Percentiles rank a stretch among this genome's conserved stretches.
Evolutionary conservation across 306 rosid species (phyloP).

Genomic region (Acacia confusa): DNA sequence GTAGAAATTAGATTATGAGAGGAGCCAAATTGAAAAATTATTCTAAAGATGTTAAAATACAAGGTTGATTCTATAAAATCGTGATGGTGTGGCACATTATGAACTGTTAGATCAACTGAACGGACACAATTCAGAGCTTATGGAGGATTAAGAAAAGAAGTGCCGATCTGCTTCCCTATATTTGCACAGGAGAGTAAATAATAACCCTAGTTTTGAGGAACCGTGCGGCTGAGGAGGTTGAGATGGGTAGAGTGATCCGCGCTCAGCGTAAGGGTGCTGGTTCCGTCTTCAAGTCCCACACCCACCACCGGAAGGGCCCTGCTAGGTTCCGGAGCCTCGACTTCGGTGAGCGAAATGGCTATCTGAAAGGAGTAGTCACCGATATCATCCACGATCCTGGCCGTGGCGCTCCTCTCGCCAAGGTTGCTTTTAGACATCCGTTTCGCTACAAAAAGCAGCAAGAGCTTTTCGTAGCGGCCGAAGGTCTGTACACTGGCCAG

Average conservation of each 20-base stretch:
- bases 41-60: no score
- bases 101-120: no score
- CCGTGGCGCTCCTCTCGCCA: slow-evolving; percentile 45
- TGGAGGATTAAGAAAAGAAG: no score
- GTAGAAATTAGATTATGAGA: no score
- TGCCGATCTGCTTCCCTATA: no score
- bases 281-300: slow-evolving; percentile 51
- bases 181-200: no score
- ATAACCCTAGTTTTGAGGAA: background rate
- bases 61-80: no score
- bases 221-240: background rate
- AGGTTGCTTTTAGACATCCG: slow-evolving; percentile 46
- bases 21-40: no score
- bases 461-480: slow-evolving; percentile 49
- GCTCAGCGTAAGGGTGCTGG: slow-evolving; percentile 61
- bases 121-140: no score
- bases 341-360: slow-evolving; percentile 48
- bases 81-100: no score
- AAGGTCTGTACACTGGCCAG: slow-evolving; percentile 46
- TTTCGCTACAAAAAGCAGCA: slow-evolving; percentile 49
- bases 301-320: slow-evolving; percentile 45
- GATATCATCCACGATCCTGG: slow-evolving; percentile 50
- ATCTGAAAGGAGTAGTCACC: slow-evolving; percentile 43
- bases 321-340: slow-evolving; percentile 48
- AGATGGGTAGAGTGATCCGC: slow-evolving; percentile 46